These are phyloP conservation scores for Bacidia gigantensis DNA, from an alignment of 495 filamentous ascomycete genomes.

Conservation along the genomic window DNA sequence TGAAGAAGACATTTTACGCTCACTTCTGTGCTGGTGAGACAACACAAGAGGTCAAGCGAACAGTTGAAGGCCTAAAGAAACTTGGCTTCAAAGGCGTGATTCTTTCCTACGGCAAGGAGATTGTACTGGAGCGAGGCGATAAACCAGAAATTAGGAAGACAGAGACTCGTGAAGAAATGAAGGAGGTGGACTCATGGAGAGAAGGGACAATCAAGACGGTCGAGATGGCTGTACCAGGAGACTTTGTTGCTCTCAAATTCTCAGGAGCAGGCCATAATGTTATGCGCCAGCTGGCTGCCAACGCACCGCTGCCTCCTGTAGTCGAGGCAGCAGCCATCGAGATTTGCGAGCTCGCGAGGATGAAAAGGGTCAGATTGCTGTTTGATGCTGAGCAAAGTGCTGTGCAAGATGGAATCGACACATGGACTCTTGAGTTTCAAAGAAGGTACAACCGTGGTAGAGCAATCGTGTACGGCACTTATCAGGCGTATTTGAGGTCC, in stretches of 20 bases:
- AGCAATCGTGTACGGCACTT: constrained; percentile 60
- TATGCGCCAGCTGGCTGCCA: constrained; percentile 45
- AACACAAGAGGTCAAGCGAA: constrained; percentile 21
- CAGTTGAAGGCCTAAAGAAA: constrained; percentile 25
- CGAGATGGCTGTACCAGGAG: constrained; percentile 53
- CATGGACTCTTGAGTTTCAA: constrained; percentile 71
- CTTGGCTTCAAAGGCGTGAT: constrained; percentile 35
- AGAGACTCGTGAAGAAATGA: constrained; percentile 5
- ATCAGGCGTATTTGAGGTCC: constrained; percentile 73
- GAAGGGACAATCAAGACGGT: constrained; percentile 66
- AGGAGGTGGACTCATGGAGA: constrained; percentile 58
- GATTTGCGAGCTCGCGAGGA: constrained; percentile 63
- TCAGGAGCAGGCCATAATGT: constrained; percentile 79
- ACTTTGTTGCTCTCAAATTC: constrained; percentile 87
- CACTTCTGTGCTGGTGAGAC: constrained; percentile 37
- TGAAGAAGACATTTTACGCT: constrained; percentile 34
- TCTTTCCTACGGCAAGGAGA: constrained; percentile 34
- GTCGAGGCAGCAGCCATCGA: constrained; percentile 56
- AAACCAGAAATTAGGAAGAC: constrained; percentile 22
- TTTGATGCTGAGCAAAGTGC: constrained; percentile 82
- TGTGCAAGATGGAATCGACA: constrained; percentile 70
- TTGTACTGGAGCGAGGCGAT: constrained; percentile 27
- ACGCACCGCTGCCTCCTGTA: constrained; percentile 41
- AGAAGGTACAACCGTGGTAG: constrained; percentile 56
- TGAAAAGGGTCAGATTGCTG: constrained; percentile 58